phyloP scores from a whole-genome alignment of 306 rosid species.

The Boehmeria nivea region DNA sequence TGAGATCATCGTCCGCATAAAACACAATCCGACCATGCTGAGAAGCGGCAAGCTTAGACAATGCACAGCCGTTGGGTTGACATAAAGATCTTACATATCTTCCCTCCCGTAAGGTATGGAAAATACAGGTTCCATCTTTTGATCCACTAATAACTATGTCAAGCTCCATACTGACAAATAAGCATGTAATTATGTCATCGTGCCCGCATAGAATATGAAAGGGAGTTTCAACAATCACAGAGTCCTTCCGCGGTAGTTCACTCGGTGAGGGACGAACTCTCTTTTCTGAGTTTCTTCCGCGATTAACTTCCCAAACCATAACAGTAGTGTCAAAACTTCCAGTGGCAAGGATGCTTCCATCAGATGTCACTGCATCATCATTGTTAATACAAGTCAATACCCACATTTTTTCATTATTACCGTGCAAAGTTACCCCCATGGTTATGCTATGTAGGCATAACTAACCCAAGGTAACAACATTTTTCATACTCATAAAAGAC shows the following conservation, averaged over 20 bases:
- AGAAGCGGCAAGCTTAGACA: slow-evolving; percentile 85
- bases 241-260: slow-evolving; percentile 73
- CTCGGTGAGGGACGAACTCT: slow-evolving; percentile 59
- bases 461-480: too few relatives aligned
- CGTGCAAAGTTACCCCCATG: too few relatives aligned
- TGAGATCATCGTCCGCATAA: slow-evolving; percentile 94
- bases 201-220: slow-evolving; percentile 93
- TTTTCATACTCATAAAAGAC: too few relatives aligned
- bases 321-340: slow-evolving; percentile 98
- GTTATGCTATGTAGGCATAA: too few relatives aligned
- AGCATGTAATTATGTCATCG: slow-evolving; percentile 88
- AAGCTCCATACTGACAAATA: slow-evolving; percentile 80
- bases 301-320: slow-evolving; percentile 91
- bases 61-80: slow-evolving; percentile 80
- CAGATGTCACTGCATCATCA: slow-evolving; percentile 82
- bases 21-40: slow-evolving; percentile 73
- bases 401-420: too few relatives aligned
- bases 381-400: not conserved
- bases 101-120: slow-evolving; percentile 89
- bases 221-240: slow-evolving; percentile 80
- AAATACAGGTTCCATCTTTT: slow-evolving; percentile 92
- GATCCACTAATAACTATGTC: slow-evolving; percentile 97
- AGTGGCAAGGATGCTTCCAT: slow-evolving; percentile 93
- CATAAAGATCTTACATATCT: slow-evolving; percentile 82
- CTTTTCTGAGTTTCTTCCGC: slow-evolving; percentile 68